These are phyloP conservation scores for Bipolaris bicolor DNA, from an alignment of 2,329 filamentous ascomycete genomes.

Conservation along the genomic window DNA sequence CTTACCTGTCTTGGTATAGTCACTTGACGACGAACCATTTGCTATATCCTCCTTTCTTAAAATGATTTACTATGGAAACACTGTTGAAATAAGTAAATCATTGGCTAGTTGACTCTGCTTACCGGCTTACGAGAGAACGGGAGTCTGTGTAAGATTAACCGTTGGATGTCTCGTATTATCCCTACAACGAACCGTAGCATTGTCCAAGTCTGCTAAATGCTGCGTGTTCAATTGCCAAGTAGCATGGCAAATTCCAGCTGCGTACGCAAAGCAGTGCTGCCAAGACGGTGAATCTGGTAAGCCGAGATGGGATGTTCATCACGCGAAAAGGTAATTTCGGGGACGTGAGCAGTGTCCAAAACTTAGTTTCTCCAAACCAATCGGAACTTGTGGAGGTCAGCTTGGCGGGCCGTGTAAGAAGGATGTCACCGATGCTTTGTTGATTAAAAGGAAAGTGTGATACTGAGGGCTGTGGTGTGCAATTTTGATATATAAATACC, in stretches of 20 bases:
- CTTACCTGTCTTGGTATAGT: conserved; percentile 1
- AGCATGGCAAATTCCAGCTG: not conserved
- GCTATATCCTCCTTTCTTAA: not conserved
- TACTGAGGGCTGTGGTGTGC: not conserved
- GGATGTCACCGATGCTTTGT: not conserved
- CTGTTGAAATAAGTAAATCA: not conserved
- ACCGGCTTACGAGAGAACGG: not conserved
- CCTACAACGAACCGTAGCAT: not conserved
- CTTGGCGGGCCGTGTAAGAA: conserved; percentile 7
- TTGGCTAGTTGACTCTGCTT: not conserved
- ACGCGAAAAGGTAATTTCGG: not conserved
- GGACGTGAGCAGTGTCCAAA: not conserved
- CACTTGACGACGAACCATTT: not conserved
- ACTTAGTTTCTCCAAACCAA: not conserved
- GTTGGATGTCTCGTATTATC: not conserved
- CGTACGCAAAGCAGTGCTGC: not conserved
- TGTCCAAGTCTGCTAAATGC: conserved; percentile 1
- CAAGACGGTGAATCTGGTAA: not conserved
- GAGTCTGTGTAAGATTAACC: not conserved
- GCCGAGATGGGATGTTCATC: conserved; percentile 4
- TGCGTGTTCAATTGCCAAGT: conserved; percentile 1
- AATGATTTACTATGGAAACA: no score
- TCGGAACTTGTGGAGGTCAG: not conserved
- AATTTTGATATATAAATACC: conserved; percentile 6
- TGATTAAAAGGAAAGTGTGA: not conserved